These are phyloP conservation scores for Metarhizium anisopliae DNA, from an alignment of 2,329 filamentous ascomycete species.

Conservation along the genomic window DNA sequence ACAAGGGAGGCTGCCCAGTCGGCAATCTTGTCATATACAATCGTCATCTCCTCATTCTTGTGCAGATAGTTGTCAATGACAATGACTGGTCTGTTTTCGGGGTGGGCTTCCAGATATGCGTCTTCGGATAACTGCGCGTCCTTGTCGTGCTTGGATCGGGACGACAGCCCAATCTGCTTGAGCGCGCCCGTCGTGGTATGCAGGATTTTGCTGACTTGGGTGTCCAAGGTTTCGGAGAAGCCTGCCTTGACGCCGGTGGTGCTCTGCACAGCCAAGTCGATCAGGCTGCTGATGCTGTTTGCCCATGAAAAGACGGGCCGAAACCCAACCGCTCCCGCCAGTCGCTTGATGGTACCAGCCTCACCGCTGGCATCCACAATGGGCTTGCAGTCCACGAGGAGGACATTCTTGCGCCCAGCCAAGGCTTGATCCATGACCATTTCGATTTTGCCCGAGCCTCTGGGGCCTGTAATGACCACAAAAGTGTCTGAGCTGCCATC, in stretches of 20 bases:
- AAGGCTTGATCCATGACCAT: slow-evolving; percentile 79
- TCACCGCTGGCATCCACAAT: slow-evolving; percentile 89
- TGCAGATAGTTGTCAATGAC: slow-evolving; percentile 89
- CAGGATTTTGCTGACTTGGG: slow-evolving; percentile 81
- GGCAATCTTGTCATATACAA: slow-evolving; percentile 71
- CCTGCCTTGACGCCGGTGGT: slow-evolving; percentile 91
- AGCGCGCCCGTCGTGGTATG: slow-evolving; percentile 74
- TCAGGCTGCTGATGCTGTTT: slow-evolving; percentile 85
- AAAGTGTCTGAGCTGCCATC: slow-evolving; percentile 86
- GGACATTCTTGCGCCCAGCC: slow-evolving; percentile 63
- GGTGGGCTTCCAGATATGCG: slow-evolving; percentile 82
- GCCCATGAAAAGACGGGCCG: slow-evolving; percentile 92
- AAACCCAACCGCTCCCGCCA: slow-evolving; percentile 80
- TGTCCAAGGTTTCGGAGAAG: slow-evolving; percentile 86
- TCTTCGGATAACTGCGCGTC: slow-evolving; percentile 69
- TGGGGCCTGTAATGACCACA: slow-evolving; percentile 85
- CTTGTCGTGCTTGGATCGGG: slow-evolving; percentile 61
- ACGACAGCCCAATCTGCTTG: slow-evolving; percentile 64
- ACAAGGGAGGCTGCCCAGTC: slow-evolving; percentile 87
- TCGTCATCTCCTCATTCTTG: slow-evolving; percentile 54
- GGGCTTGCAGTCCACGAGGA: slow-evolving; percentile 87
- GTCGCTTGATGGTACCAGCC: slow-evolving; percentile 70
- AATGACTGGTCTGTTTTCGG: slow-evolving; percentile 72
- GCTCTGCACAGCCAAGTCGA: slow-evolving; percentile 87
- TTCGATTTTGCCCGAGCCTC: slow-evolving; percentile 85